These are phyloP conservation scores for Glomus cerebriforme DNA, from an alignment of 192 early-diverging fungal genomes.

Conservation along the genomic window DNA sequence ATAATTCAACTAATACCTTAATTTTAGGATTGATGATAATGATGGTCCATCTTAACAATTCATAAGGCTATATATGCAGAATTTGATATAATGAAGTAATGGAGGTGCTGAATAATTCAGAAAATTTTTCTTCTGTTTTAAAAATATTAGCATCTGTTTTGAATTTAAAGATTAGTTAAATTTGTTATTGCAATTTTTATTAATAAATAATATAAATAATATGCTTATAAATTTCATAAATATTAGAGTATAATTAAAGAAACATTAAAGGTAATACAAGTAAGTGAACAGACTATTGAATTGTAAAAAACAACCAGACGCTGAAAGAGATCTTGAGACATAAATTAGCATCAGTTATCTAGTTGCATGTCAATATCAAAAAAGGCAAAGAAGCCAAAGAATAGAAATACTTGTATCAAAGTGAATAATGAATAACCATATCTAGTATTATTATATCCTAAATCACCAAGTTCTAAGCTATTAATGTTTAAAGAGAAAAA, in stretches of 20 bases:
- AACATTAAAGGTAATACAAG: background rate
- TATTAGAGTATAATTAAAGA: background rate
- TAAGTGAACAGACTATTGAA: background rate
- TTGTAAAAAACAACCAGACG: background rate
- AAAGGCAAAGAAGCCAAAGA: constrained; percentile 6
- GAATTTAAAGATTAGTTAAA: background rate
- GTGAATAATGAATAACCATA: background rate
- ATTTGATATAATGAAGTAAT: background rate
- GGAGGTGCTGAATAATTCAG: background rate
- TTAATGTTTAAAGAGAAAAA: too few relatives aligned
- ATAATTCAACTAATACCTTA: background rate
- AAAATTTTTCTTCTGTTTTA: constrained; percentile 6
- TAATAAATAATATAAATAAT: background rate
- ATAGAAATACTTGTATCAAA: background rate
- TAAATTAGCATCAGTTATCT: background rate
- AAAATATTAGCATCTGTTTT: background rate
- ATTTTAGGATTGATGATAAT: background rate
- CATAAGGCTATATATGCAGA: background rate
- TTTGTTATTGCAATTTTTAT: background rate
- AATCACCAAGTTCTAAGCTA: constrained; percentile 10
- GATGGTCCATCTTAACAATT: background rate
- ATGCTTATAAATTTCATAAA: background rate
- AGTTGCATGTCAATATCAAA: background rate
- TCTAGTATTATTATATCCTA: background rate
- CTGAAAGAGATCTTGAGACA: background rate